Evolutionary conservation across 805 yeast genomes (phyloP).

Genomic region (Blastobotrys attinorum): DNA sequence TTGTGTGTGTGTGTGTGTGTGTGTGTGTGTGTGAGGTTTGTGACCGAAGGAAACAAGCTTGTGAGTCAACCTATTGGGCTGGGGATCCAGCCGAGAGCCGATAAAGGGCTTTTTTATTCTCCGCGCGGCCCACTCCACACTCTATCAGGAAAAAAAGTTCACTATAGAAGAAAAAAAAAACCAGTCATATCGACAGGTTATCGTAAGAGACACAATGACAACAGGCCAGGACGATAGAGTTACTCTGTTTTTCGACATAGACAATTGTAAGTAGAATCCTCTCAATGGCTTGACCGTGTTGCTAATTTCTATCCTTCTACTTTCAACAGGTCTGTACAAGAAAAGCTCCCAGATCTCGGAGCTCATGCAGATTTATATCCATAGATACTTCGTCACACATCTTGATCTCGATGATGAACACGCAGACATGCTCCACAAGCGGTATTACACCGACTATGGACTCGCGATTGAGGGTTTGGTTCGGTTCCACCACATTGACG

Average conservation of each 20-base stretch:
- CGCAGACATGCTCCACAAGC: conserved; percentile 62
- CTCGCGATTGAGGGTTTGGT: conserved; percentile 87
- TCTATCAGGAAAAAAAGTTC: too few relatives aligned
- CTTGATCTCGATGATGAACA: conserved; percentile 59
- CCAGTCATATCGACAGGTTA: too few relatives aligned
- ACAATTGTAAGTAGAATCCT: conserved; percentile 70
- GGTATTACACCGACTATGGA: conserved; percentile 82
- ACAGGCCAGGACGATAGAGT: conserved; percentile 12
- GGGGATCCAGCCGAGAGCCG: too few relatives aligned
- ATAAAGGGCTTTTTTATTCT: too few relatives aligned
- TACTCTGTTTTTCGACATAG: conserved; percentile 81
- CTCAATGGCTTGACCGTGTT: not conserved
- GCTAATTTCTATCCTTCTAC: conserved; percentile 1
- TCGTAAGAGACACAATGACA: too few relatives aligned
- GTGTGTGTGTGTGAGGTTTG: too few relatives aligned
- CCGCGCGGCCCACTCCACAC: too few relatives aligned
- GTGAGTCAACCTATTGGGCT: too few relatives aligned
- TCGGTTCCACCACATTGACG: conserved; percentile 60
- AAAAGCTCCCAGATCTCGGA: conserved; percentile 72
- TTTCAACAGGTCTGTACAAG: conserved; percentile 43
- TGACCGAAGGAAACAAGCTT: too few relatives aligned
- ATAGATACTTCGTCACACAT: conserved; percentile 63
- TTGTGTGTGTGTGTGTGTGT: too few relatives aligned
- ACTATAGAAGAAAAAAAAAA: too few relatives aligned
- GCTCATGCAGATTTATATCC: conserved; percentile 80